Evolutionary conservation across 2,329 filamentous ascomycete genomes (phyloP), one percentile per base, ranked within the genome.

Genomic region (Beauveria rudraprayagi): DNA sequence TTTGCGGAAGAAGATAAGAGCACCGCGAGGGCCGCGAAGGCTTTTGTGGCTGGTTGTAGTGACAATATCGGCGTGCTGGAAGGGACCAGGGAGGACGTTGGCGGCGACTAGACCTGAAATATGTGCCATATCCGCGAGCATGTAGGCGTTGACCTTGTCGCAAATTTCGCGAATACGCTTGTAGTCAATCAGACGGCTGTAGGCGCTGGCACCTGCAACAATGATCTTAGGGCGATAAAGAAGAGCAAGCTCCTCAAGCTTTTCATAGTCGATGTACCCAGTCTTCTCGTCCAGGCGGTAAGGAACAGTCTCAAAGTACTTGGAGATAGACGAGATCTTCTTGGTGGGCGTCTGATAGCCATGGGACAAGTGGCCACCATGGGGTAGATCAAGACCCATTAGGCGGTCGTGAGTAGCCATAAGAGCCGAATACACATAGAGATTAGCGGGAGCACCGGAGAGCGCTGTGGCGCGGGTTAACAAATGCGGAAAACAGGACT

Each of bases 11-110:
- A 99, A 99, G 75, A 99, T 99, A 86, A 99, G 90, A 69, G 94
- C 94, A 67, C 94, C 94, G 71, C 94, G 87, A 43, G 94, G 94
- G 43, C 94, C 94, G 72, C 94, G 90, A 65, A 99, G 84, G 63
- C 91, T 96, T 82, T 99, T 99, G 83, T 99, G 94, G 64, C 91
- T 97, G 43, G 94, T 99, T 24, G 94, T 99, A 53, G 94, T 99
- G 66, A 99, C 94, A 63, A 99, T 88, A 73, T 99, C 94, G 66
- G 92, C 90, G 75, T 89, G 88, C 66, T 84, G 83, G 76, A 97
- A 99, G 56, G 94, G 94, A 63, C 90, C 89, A 48, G 92, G 91
- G 66, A 97, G 86, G 60, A 96, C 92, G 70, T 92, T 92, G 67
- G 91, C 93, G 48, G 94, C 92, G 56, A 99, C 86, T 65, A 99